These are phyloP conservation scores for Daldinia caldariorum DNA, from an alignment of 495 filamentous ascomycete genomes.

Conservation along the genomic window DNA sequence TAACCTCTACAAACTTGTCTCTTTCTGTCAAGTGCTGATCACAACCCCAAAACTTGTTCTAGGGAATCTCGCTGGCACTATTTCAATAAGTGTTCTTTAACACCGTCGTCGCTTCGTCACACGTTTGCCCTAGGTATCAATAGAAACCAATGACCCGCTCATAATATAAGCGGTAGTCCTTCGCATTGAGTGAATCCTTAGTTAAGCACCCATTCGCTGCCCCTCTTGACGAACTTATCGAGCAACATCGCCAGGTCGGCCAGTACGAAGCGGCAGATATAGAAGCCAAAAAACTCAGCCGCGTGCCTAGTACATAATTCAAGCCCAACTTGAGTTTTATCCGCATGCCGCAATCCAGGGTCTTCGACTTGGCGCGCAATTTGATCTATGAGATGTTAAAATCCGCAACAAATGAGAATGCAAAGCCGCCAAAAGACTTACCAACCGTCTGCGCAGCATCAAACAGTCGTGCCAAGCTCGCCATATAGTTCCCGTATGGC, in stretches of 20 bases:
- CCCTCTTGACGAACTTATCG: conserved; percentile 97
- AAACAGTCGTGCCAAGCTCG: conserved; percentile 87
- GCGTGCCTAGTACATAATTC: conserved; percentile 93
- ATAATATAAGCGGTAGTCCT: not conserved
- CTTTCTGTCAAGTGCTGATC: not conserved
- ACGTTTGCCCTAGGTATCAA: not conserved
- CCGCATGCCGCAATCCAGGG: conserved; percentile 80
- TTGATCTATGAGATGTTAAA: conserved; percentile 71
- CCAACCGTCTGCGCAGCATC: conserved; percentile 94
- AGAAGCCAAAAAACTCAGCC: conserved; percentile 97
- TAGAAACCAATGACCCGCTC: conserved; percentile 5
- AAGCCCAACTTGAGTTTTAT: conserved; percentile 88
- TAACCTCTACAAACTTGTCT: not conserved
- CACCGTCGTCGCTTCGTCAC: conserved; percentile 12
- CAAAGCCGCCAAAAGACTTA: conserved; percentile 58
- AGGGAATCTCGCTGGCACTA: not conserved
- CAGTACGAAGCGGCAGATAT: conserved; percentile 91
- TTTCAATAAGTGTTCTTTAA: not conserved
- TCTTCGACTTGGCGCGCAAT: conserved; percentile 96
- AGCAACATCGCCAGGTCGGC: conserved; percentile 85
- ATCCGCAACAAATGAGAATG: not conserved
- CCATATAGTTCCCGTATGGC: conserved; percentile 90
- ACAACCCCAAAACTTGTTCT: not conserved
- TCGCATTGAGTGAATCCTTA: conserved; percentile 25
- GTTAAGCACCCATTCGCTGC: conserved; percentile 90